A percentile compares a stretch with the other conserved stretches of the same genome.
phyloP scores from a whole-genome alignment of 768 basidiomycete species.

The Termitomyces sp. region DNA sequence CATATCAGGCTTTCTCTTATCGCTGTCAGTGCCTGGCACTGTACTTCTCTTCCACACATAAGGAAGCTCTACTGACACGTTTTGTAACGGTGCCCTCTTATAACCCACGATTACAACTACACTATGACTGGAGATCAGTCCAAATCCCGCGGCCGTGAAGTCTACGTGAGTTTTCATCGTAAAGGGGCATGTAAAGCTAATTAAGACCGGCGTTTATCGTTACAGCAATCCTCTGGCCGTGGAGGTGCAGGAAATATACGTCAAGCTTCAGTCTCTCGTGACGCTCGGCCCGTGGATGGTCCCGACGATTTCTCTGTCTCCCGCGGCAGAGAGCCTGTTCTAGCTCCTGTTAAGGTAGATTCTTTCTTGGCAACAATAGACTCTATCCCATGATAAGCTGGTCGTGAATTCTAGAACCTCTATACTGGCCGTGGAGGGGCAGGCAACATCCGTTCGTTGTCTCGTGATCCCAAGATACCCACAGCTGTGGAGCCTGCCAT shows the following conservation, averaged over 20 bases:
- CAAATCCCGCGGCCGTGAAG: constrained; percentile 56
- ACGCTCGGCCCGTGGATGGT: constrained; percentile 38
- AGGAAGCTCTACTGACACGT: constrained; percentile 3
- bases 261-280: constrained; percentile 43
- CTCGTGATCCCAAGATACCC: constrained; percentile 43
- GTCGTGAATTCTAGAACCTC: constrained; percentile 30
- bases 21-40: constrained; percentile 9
- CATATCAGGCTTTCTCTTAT: constrained; percentile 10
- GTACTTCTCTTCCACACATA: not conserved
- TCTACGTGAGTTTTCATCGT: constrained; percentile 42
- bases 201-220: not conserved
- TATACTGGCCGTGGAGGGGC: constrained; percentile 79
- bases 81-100: constrained; percentile 1
- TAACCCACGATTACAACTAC: not conserved
- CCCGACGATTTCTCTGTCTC: constrained; percentile 57
- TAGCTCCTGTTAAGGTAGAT: constrained; percentile 36
- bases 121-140: constrained; percentile 43
- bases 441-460: constrained; percentile 83
- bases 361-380: not conserved
- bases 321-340: constrained; percentile 59
- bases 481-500: constrained; percentile 28
- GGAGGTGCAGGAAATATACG: constrained; percentile 73
- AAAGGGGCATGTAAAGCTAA: constrained; percentile 4
- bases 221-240: constrained; percentile 58
- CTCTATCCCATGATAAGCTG: not conserved